These are phyloP conservation scores for Novakomyces olei DNA, from an alignment of 805 yeast species.

Conservation along the genomic window DNA sequence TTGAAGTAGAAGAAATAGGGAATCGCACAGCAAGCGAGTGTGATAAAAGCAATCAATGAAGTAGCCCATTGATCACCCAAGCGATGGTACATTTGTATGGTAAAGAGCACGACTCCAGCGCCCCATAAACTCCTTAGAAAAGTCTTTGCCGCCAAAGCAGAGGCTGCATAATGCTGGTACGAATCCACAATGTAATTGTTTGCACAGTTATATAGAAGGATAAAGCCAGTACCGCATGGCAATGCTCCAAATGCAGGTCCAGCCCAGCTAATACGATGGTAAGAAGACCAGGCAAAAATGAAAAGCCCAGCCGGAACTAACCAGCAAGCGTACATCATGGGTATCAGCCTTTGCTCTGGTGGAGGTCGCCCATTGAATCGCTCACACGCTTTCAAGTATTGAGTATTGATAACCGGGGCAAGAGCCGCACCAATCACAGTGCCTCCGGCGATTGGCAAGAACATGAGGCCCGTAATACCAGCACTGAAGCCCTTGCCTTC, in stretches of 20 bases:
- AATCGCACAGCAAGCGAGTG: conserved; percentile 29
- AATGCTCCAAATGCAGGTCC: conserved; percentile 30
- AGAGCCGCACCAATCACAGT: conserved; percentile 14
- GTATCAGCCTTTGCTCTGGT: conserved; percentile 38
- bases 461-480: conserved; percentile 15
- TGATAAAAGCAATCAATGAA: conserved; percentile 27
- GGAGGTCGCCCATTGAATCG: conserved; percentile 24
- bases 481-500: conserved; percentile 15
- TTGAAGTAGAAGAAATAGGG: conserved; percentile 31
- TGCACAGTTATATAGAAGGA: conserved; percentile 40
- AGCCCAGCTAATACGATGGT: conserved; percentile 9
- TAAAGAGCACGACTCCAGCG: conserved; percentile 36
- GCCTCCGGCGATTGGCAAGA: conserved; percentile 17
- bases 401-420: conserved; percentile 13
- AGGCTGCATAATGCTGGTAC: conserved; percentile 40
- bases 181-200: conserved; percentile 53
- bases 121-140: conserved; percentile 32
- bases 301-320: conserved; percentile 33
- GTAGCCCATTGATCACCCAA: conserved; percentile 40
- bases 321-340: conserved; percentile 24
- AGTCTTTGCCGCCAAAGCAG: conserved; percentile 67
- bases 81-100: conserved; percentile 31
- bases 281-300: conserved; percentile 40
- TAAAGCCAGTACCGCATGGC: conserved; percentile 35
- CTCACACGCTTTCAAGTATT: conserved; percentile 13